phyloP scores from a whole-genome alignment of 768 basidiomycete genomes.

The Leccinum rimulosum region DNA sequence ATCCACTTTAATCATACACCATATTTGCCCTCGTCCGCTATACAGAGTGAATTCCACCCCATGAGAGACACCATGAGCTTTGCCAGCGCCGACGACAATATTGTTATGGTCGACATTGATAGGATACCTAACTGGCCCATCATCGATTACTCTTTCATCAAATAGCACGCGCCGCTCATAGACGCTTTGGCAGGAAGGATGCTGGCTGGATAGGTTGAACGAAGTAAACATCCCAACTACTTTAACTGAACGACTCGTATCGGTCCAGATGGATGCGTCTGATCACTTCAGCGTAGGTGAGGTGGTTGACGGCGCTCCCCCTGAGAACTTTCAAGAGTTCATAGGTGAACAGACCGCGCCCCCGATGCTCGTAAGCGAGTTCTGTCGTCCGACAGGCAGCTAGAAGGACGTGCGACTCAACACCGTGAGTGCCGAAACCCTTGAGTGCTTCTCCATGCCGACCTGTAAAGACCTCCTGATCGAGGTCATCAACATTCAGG shows the following conservation, averaged over 20 bases:
- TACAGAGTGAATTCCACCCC: conserved; percentile 24
- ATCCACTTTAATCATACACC: background rate
- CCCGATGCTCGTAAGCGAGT: conserved; percentile 25
- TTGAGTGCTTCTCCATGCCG: conserved; percentile 12
- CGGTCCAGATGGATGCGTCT: conserved; percentile 7
- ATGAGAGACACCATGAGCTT: conserved; percentile 22
- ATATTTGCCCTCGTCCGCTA: background rate
- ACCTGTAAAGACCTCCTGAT: conserved; percentile 23
- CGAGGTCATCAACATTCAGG: conserved; percentile 14
- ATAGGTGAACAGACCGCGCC: conserved; percentile 25
- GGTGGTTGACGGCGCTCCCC: background rate
- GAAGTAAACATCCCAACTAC: background rate
- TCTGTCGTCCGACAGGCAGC: conserved; percentile 41
- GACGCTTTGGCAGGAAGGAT: conserved; percentile 27
- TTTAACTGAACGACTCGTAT: background rate
- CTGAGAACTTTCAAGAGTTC: conserved; percentile 19
- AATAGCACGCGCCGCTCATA: conserved; percentile 24
- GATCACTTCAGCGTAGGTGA: conserved; percentile 27
- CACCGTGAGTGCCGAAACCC: conserved; percentile 27
- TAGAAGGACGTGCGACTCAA: conserved; percentile 40
- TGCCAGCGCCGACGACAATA: conserved; percentile 23
- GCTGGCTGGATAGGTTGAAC: conserved; percentile 18
- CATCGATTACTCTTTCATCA: conserved; percentile 13
- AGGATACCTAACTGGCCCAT: conserved; percentile 1
- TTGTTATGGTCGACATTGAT: background rate